A percentile compares a stretch with the other conserved stretches of the same genome.
Evolutionary conservation across 2,329 filamentous ascomycete genomes (phyloP).

Genomic region (Talaromyces sp.): DNA sequence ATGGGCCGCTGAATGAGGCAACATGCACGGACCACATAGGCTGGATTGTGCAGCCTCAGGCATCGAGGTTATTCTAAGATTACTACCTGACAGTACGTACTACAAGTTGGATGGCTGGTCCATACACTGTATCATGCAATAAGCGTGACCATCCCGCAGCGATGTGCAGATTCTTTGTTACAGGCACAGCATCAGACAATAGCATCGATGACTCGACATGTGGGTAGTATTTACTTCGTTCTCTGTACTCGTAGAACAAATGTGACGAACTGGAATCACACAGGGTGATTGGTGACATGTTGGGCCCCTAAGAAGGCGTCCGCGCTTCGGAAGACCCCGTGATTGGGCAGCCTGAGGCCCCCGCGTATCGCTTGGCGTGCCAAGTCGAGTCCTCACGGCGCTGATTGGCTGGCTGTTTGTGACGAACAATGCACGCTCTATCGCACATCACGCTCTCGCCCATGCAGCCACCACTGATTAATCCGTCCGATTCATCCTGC

Average conservation of each 20-base stretch:
- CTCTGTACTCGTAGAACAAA: background rate
- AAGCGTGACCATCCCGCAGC: slow-evolving; percentile 2
- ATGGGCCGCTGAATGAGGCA: background rate
- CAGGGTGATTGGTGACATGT: background rate
- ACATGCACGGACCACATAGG: background rate
- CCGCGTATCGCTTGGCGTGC: background rate
- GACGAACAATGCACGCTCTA: slow-evolving; percentile 8
- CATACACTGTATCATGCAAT: background rate
- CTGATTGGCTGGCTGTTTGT: slow-evolving; percentile 11
- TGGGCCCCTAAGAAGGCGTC: background rate
- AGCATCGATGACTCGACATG: background rate
- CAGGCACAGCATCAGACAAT: background rate
- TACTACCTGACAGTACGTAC: too few species aligned
- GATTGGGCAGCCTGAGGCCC: slow-evolving; percentile 8
- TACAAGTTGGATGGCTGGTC: background rate
- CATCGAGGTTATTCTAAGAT: background rate
- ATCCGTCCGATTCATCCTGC: background rate
- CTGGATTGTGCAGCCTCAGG: background rate
- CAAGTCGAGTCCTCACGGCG: background rate
- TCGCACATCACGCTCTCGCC: background rate
- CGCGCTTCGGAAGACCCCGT: slow-evolving; percentile 10
- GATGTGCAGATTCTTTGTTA: background rate
- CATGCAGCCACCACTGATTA: background rate
- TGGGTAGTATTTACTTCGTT: too few species aligned
- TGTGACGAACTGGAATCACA: background rate